A percentile compares a stretch with the other conserved stretches of the same genome.
These are phyloP conservation scores for Podaxis mareebaensis DNA, from an alignment of 768 basidiomycete species.

Conservation along the genomic window DNA sequence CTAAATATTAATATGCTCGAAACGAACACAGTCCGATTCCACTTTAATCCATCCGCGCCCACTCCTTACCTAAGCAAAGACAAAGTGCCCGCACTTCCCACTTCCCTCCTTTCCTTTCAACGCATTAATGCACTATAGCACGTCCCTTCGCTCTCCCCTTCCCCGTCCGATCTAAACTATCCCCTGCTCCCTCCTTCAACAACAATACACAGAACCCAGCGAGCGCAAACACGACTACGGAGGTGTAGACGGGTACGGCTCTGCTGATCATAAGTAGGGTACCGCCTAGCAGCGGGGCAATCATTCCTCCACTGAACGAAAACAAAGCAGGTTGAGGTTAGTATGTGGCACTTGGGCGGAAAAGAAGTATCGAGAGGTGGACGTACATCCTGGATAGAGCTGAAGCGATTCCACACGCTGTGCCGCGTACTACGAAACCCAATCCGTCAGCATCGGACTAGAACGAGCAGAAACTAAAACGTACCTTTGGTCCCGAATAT, in stretches of 20 bases:
- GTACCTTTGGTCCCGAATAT: constrained; percentile 79
- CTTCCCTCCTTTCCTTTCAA: neutral
- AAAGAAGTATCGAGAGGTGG: neutral
- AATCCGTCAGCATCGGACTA: constrained; percentile 4
- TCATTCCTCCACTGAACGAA: constrained; percentile 76
- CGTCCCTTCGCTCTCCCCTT: constrained; percentile 22
- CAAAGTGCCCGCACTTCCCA: neutral
- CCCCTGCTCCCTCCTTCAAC: constrained; percentile 52
- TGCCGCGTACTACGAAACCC: constrained; percentile 64
- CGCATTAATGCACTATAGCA: constrained; percentile 28
- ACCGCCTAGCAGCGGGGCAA: constrained; percentile 81
- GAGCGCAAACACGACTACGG: constrained; percentile 63
- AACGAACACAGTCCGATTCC: too few species aligned
- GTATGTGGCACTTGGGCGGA: neutral
- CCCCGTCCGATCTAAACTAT: constrained; percentile 26
- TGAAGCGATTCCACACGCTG: constrained; percentile 85
- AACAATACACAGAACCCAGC: constrained; percentile 65
- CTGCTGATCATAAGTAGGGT: constrained; percentile 64
- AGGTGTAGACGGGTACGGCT: constrained; percentile 76
- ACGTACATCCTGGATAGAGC: constrained; percentile 82
- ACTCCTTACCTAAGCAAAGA: neutral
- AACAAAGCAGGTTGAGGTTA: constrained; percentile 10
- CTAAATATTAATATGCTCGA: too few species aligned
- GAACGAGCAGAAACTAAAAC: constrained; percentile 12
- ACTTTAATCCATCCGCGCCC: too few species aligned